Evolutionary conservation across 164 flowering plant genomes (phyloP).

Genomic region (Umbilicus rupestris): DNA sequence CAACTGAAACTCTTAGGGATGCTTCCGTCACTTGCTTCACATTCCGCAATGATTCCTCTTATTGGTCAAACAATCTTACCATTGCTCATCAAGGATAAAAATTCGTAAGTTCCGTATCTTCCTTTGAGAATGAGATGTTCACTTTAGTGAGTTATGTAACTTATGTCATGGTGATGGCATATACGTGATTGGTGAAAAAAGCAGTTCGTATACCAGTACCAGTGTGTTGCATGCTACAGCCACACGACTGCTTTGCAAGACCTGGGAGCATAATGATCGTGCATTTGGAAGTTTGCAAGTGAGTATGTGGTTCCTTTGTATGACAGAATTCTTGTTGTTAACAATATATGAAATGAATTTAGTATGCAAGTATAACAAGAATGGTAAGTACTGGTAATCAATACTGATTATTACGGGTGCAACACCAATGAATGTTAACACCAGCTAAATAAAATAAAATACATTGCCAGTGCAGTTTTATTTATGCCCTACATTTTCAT

Average conservation of each 20-base stretch:
- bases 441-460: neutral
- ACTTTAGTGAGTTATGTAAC: neutral
- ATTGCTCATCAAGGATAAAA: slow-evolving; percentile 61
- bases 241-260: slow-evolving; percentile 75
- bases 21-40: slow-evolving; percentile 81
- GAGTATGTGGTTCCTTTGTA: slow-evolving; percentile 9
- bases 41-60: slow-evolving; percentile 69
- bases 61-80: slow-evolving; percentile 69
- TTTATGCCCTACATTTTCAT: neutral
- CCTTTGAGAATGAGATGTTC: neutral
- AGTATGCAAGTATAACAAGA: neutral
- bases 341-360: neutral
- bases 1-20: slow-evolving; percentile 70
- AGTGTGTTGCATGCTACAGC: slow-evolving; percentile 78
- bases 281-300: slow-evolving; percentile 83
- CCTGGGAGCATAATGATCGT: slow-evolving; percentile 89
- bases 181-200: slow-evolving; percentile 4
- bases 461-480: neutral
- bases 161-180: neutral
- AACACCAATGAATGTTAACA: neutral
- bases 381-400: neutral
- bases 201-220: slow-evolving; percentile 14
- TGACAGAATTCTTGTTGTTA: neutral
- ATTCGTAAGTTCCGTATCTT: slow-evolving; percentile 42
- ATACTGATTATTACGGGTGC: neutral